A percentile compares a stretch with the other conserved stretches of the same genome.
Evolutionary conservation across 345 rosid species (phyloP).

Genomic region (Aquilaria sinensis): DNA sequence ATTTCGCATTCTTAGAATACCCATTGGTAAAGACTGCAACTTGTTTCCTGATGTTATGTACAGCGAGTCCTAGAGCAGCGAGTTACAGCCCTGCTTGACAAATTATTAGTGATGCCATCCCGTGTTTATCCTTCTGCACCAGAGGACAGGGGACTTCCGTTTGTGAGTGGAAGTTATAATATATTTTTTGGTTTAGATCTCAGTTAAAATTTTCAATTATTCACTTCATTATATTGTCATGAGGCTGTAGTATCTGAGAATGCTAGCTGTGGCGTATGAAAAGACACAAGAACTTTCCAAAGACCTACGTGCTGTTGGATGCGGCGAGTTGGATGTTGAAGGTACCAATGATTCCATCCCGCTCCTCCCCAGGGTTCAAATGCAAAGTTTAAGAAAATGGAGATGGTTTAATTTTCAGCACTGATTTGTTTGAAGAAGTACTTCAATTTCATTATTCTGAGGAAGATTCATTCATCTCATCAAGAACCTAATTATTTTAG

Average conservation of each 20-base stretch:
- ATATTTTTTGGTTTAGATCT: neutral
- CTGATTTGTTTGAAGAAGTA: too few relatives aligned
- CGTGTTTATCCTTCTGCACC: constrained; percentile 69
- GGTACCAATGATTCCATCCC: constrained; percentile 29
- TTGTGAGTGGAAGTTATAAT: constrained; percentile 24
- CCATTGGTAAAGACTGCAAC: constrained; percentile 1
- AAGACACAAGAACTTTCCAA: constrained; percentile 91
- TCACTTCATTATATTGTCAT: constrained; percentile 20
- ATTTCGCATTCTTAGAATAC: constrained; percentile 6
- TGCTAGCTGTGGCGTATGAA: constrained; percentile 89
- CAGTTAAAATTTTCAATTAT: constrained; percentile 6
- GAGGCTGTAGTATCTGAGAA: constrained; percentile 83
- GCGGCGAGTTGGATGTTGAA: constrained; percentile 91
- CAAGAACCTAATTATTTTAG: too few relatives aligned
- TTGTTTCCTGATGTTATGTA: constrained; percentile 6
- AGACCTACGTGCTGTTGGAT: constrained; percentile 82
- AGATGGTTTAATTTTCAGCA: too few relatives aligned
- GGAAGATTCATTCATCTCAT: too few relatives aligned
- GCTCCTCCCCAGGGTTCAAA: too few relatives aligned
- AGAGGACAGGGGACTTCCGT: constrained; percentile 50
- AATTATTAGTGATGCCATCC: constrained; percentile 76
- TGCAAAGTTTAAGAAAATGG: too few relatives aligned
- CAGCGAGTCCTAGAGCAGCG: constrained; percentile 95
- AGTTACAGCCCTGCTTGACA: constrained; percentile 82
- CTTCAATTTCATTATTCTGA: too few relatives aligned